phyloP scores from a whole-genome alignment of 345 rosid species.

The Rhizophora apiculata region DNA sequence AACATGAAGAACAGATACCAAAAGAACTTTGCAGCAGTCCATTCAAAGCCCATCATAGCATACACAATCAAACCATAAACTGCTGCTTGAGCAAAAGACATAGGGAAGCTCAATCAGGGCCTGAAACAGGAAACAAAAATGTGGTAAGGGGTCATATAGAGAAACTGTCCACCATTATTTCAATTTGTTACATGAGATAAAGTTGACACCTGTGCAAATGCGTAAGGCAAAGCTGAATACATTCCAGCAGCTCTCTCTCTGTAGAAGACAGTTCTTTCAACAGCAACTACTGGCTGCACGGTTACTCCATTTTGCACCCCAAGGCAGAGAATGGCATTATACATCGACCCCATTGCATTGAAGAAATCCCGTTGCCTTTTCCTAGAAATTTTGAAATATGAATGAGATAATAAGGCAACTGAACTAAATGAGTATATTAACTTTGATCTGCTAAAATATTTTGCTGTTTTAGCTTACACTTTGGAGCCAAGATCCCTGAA shows the following conservation, averaged over 20 bases:
- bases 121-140: slow-evolving; percentile 9
- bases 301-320: slow-evolving; percentile 54
- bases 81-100: slow-evolving; percentile 39
- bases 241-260: slow-evolving; percentile 81
- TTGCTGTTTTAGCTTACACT: slow-evolving; percentile 33
- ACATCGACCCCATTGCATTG: slow-evolving; percentile 81
- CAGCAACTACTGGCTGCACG: slow-evolving; percentile 68
- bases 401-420: background rate
- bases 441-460: background rate
- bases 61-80: slow-evolving; percentile 54
- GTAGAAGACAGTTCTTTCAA: slow-evolving; percentile 73
- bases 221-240: slow-evolving; percentile 78
- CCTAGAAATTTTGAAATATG: slow-evolving; percentile 31
- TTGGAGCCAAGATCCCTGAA: slow-evolving; percentile 66
- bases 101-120: slow-evolving; percentile 68
- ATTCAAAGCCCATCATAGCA: slow-evolving; percentile 60
- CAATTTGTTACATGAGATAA: background rate
- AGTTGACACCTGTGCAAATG: slow-evolving; percentile 50
- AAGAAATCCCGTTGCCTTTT: slow-evolving; percentile 41
- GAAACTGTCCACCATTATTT: background rate
- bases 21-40: slow-evolving; percentile 49
- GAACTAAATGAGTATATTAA: background rate
- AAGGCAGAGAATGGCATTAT: slow-evolving; percentile 60
- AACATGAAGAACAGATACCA: slow-evolving; percentile 65
- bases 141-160: background rate